phyloP scores from a whole-genome alignment of 164 flowering plant genomes.

The Stephania cephalantha region DNA sequence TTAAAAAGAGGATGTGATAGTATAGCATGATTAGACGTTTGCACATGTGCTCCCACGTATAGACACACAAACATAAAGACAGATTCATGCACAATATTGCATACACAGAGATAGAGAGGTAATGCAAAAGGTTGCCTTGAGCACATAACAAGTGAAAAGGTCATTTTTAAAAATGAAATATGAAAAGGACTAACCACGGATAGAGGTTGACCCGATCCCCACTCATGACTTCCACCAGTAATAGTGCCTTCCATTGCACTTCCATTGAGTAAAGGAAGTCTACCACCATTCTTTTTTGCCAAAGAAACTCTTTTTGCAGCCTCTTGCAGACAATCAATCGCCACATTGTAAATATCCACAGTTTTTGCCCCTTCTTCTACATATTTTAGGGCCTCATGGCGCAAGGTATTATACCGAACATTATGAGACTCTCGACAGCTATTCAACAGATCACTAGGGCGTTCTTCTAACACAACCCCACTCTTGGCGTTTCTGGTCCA shows the following conservation, averaged over 20 bases:
- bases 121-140: neutral
- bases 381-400: slow-evolving; percentile 67
- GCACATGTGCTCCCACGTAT: no score
- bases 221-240: slow-evolving; percentile 22
- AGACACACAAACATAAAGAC: neutral
- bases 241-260: slow-evolving; percentile 17
- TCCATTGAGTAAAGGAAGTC: slow-evolving; percentile 31
- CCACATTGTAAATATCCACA: slow-evolving; percentile 41
- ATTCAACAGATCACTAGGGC: slow-evolving; percentile 27
- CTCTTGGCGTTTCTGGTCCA: slow-evolving; percentile 88
- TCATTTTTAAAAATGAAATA: neutral
- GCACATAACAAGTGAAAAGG: neutral
- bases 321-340: slow-evolving; percentile 47
- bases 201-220: slow-evolving; percentile 27
- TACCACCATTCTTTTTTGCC: slow-evolving; percentile 48
- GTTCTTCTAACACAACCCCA: slow-evolving; percentile 55
- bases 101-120: neutral
- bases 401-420: slow-evolving; percentile 56
- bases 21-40: no score
- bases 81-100: neutral
- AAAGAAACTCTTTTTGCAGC: slow-evolving; percentile 50
- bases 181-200: slow-evolving; percentile 43
- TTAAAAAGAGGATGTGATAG: neutral
- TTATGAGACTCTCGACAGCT: slow-evolving; percentile 64
- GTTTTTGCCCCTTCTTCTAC: slow-evolving; percentile 58